Base-by-base conservation (phyloP, 805 yeast species). In the Barnettozyma vustinii region DNA sequence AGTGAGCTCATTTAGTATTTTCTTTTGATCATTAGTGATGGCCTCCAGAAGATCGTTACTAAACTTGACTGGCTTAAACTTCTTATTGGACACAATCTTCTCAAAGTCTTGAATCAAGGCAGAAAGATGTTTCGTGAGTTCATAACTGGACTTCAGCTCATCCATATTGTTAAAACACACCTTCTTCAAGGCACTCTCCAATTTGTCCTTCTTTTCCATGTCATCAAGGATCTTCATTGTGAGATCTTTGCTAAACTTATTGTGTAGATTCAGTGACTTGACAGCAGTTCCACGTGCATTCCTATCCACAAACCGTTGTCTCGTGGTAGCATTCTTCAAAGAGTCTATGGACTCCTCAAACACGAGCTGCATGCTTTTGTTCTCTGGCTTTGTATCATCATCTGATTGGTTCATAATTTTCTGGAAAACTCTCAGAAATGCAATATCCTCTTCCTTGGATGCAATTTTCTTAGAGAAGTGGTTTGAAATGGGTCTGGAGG, bases 261-360 rank as follows among this genome's bases (percentile, higher is more conserved):
- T 30, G 33, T 30, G 23, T 9, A 19, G 42, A 21, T 39, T 25
- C 33, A 41, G 19, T 4, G 44, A 30, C 36, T 41, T 41, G 7
- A n/a, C 21, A 21, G 42, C 32, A 21, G 30, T 40, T 13, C 32
- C 32, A 16, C 26, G 32, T 6, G 30, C 6, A 23, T 36, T 36
- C 15, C 39, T 36, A 8, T 20, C 39, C 12, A 18, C 21, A 18
- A 36, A 18, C 13, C 39, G 20, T 36, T 36, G 20, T 16, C 23
- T 20, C 5, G 39, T 18, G 5, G 23, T 36, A 23, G 15, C 23
- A 36, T 36, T 36, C 23, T 27, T 23, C 33, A 47, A 23, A 9
- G 46, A 30, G n/a, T 47, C 27, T 10, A 47, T 13, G 2, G 50
- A 47, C 19, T 46, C 45, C 21, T 49, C 42, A 43, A 49, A 43